phyloP scores from a whole-genome alignment of 208 protist species.

The Leishmania lainsoni region DNA sequence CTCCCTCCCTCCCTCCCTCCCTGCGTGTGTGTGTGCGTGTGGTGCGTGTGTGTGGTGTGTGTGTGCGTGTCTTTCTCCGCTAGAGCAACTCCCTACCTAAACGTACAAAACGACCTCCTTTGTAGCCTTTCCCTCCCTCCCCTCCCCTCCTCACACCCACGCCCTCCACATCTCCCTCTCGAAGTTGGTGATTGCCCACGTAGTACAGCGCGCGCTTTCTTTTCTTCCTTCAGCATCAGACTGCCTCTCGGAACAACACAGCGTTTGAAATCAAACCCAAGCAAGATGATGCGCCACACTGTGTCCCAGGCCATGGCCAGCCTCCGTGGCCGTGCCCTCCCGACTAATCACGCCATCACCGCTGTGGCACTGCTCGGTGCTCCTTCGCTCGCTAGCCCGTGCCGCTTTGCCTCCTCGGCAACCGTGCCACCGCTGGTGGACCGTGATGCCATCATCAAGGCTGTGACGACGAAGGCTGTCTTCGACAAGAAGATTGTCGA shows the following conservation, averaged over 20 bases:
- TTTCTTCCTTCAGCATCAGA: not conserved
- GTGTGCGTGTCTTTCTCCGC: not conserved
- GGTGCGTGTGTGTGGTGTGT: no score
- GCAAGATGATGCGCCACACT: conserved; percentile 42
- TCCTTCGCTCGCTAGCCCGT: not conserved
- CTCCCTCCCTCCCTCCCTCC: no score
- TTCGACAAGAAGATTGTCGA: conserved; percentile 56
- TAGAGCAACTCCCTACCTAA: not conserved
- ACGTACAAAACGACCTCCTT: not conserved
- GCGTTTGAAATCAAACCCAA: not conserved
- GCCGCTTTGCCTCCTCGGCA: conserved; percentile 3
- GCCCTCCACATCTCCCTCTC: not conserved
- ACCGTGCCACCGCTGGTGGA: conserved; percentile 17
- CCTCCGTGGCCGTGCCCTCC: not conserved
- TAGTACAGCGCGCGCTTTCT: not conserved
- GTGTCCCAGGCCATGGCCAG: conserved; percentile 18
- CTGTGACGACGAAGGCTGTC: conserved; percentile 39
- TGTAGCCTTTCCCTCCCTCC: not conserved
- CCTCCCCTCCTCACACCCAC: not conserved
- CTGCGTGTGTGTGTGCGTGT: no score
- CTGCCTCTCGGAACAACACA: not conserved
- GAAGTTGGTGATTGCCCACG: no score
- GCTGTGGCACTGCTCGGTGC: not conserved
- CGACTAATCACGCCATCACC: not conserved
- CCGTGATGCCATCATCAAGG: conserved; percentile 32